Conservation (phyloP, 805 yeast genomes). For the Zygosaccharomyces kombuchaensis region DNA sequence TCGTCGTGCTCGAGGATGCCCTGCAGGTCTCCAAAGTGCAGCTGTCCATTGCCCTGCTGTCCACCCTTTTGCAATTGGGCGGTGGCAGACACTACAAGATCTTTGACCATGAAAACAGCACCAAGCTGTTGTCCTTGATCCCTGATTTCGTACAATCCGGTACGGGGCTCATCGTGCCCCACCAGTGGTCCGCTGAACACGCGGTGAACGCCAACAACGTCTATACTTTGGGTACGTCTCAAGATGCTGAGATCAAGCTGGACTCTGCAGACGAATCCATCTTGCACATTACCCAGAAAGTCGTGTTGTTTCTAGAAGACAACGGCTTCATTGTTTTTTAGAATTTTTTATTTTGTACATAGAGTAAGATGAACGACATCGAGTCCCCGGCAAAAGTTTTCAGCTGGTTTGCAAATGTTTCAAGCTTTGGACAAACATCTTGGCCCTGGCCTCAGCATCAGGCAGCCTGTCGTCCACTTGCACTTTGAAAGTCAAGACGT, state of each 20-base stretch:
- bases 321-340: conserved; percentile 72
- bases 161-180: conserved; percentile 75
- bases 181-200: conserved; percentile 14
- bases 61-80: conserved; percentile 82
- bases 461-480: conserved; percentile 18
- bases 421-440: conserved; percentile 23
- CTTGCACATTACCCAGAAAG: conserved; percentile 67
- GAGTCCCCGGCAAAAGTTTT: too few relatives aligned
- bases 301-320: conserved; percentile 67
- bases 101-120: conserved; percentile 55
- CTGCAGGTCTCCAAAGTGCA: conserved; percentile 58
- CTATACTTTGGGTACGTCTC: conserved; percentile 43
- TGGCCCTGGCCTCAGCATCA: conserved; percentile 27
- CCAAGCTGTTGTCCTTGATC: conserved; percentile 58
- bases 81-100: conserved; percentile 70
- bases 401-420: conserved; percentile 14
- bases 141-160: conserved; percentile 63
- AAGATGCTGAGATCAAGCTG: conserved; percentile 55
- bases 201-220: conserved; percentile 31
- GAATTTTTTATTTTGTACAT: conserved; percentile 6
- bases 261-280: conserved; percentile 53
- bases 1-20: conserved; percentile 59
- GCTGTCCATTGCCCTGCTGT: conserved; percentile 77
- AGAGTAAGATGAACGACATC: neutral
- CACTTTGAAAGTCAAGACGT: conserved; percentile 21